Evolutionary conservation across 768 basidiomycete species (phyloP).

Genomic region (Leucocoprinus sp.): DNA sequence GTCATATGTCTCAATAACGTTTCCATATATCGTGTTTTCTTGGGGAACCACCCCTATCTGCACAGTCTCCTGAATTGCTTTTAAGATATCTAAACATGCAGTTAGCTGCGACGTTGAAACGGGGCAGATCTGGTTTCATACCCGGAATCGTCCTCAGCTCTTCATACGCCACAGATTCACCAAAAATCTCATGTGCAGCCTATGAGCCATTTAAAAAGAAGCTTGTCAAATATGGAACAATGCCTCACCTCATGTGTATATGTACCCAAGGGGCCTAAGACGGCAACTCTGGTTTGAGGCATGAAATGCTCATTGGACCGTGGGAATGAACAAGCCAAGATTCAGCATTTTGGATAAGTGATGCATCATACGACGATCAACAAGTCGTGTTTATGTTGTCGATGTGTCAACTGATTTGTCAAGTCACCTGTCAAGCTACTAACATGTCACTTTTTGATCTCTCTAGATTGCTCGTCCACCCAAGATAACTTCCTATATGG

Average conservation of each 20-base stretch:
- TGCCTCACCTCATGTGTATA: slow-evolving; percentile 50
- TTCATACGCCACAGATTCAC: slow-evolving; percentile 23
- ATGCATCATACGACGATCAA: no score
- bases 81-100: slow-evolving; percentile 44
- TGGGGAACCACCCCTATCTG: slow-evolving; percentile 66
- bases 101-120: not conserved
- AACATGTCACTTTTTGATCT: no score
- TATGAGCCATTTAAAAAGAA: slow-evolving; percentile 14
- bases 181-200: slow-evolving; percentile 35
- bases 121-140: slow-evolving; percentile 7
- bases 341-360: no score
- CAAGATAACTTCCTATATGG: no score
- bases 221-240: not conserved
- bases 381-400: no score
- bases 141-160: slow-evolving; percentile 30
- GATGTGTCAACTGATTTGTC: no score
- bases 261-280: slow-evolving; percentile 63
- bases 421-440: no score
- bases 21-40: slow-evolving; percentile 72
- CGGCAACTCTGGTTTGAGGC: slow-evolving; percentile 31
- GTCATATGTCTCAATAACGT: slow-evolving; percentile 71
- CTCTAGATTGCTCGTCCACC: no score
- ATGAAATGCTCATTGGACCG: slow-evolving; percentile 1
- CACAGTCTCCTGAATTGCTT: slow-evolving; percentile 31
- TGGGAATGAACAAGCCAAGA: slow-evolving; percentile 2